Evolutionary conservation across 176 grass and related monocot genomes (phyloP).

Genomic region (Aegilops umbellulata): DNA sequence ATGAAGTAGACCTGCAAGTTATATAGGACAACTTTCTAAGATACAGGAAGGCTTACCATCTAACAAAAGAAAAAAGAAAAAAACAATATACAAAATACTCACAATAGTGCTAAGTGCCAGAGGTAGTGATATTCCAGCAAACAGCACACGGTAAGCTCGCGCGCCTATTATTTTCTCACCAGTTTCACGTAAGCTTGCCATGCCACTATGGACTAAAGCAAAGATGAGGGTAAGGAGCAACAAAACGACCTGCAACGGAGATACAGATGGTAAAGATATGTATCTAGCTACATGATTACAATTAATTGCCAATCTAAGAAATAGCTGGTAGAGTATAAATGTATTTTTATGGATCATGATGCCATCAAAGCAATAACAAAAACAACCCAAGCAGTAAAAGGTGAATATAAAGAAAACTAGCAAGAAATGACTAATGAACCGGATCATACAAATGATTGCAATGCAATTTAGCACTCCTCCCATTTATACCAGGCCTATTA

Average conservation of each 20-base stretch:
- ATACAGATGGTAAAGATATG: not conserved
- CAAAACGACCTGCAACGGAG: conserved; percentile 62
- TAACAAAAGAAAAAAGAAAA: not conserved
- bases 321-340: not conserved
- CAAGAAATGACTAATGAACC: not conserved
- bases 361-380: not conserved
- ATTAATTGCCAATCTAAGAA: conserved; percentile 13
- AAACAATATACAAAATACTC: conserved; percentile 29
- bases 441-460: not conserved
- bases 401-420: not conserved
- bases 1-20: conserved; percentile 86
- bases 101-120: conserved; percentile 81
- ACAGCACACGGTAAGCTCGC: conserved; percentile 77
- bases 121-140: conserved; percentile 90
- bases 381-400: not conserved
- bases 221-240: conserved; percentile 80
- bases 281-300: not conserved
- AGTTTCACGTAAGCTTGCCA: conserved; percentile 80
- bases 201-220: conserved; percentile 83
- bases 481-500: too few species aligned
- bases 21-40: not conserved
- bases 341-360: not conserved
- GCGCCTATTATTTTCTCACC: conserved; percentile 85
- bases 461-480: not conserved
- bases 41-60: not conserved